phyloP scores from a whole-genome alignment of 1,139 yeast genomes.

The Kodamaea ohmeri region DNA sequence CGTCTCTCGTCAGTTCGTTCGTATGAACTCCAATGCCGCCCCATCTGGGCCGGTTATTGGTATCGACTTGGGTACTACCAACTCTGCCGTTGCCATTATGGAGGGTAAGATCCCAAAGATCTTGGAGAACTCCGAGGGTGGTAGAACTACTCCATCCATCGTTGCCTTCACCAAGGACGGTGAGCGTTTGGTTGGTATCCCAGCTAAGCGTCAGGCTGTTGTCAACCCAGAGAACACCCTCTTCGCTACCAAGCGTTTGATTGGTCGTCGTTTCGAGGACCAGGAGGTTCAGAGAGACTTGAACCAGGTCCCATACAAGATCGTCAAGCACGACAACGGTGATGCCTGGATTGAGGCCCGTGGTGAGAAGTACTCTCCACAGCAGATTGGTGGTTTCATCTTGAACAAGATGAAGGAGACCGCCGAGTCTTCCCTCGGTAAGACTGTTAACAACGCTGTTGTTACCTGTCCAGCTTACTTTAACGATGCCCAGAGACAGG shows the following conservation, averaged over 20 bases:
- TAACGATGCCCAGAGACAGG: slow-evolving; percentile 98
- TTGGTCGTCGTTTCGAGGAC: slow-evolving; percentile 98
- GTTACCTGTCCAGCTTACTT: slow-evolving; percentile 98
- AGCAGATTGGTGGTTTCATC: slow-evolving; percentile 96
- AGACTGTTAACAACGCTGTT: slow-evolving; percentile 80
- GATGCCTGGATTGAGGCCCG: slow-evolving; percentile 99
- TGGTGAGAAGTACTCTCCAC: slow-evolving; percentile 91
- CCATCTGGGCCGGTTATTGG: slow-evolving; percentile 86
- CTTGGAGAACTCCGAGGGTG: slow-evolving; percentile 97
- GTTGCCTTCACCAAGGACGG: slow-evolving; percentile 95
- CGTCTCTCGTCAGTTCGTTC: slow-evolving; percentile 43
- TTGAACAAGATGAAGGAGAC: slow-evolving; percentile 97
- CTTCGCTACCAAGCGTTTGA: slow-evolving; percentile 96
- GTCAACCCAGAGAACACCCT: slow-evolving; percentile 97
- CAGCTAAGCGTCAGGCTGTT: slow-evolving; percentile 99
- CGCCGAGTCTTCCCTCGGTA: slow-evolving; percentile 89
- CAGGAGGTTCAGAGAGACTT: slow-evolving; percentile 95
- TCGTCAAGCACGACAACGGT: slow-evolving; percentile 92
- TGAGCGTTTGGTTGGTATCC: slow-evolving; percentile 95
- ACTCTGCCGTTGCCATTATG: slow-evolving; percentile 98
- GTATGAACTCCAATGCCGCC: slow-evolving; percentile 53
- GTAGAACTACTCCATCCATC: slow-evolving; percentile 97
- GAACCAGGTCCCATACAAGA: slow-evolving; percentile 95
- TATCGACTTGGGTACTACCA: slow-evolving; percentile 98
- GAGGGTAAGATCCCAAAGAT: slow-evolving; percentile 96